A percentile compares a stretch with the other conserved stretches of the same genome.
Conservation (phyloP, 768 basidiomycete genomes). For the Amanita exitialis region DNA sequence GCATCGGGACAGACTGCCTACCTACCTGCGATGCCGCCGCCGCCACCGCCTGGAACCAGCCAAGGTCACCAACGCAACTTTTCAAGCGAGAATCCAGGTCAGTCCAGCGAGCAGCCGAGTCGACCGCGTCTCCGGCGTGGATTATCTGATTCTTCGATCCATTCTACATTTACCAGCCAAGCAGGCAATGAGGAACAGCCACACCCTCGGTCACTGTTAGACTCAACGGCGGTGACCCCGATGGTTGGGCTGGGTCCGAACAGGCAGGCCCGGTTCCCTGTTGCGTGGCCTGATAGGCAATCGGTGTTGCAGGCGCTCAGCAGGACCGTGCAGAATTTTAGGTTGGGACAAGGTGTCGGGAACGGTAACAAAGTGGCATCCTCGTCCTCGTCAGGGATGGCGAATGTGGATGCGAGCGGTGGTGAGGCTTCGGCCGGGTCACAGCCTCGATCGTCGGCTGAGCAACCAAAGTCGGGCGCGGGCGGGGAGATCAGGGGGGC, state of each 20-base stretch:
- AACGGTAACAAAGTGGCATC: background rate
- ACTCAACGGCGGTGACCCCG: background rate
- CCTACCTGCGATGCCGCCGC: background rate
- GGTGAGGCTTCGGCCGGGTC: no score
- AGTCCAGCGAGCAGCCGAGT: no score
- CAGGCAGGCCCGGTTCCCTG: conserved; percentile 9
- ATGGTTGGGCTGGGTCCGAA: background rate
- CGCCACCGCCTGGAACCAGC: background rate
- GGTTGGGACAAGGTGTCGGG: conserved; percentile 10
- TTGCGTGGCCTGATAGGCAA: conserved; percentile 27
- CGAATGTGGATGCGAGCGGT: background rate
- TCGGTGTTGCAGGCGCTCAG: conserved; percentile 47
- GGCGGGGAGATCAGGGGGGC: background rate
- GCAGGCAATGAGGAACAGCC: conserved; percentile 19
- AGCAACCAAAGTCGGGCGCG: background rate
- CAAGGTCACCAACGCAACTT: background rate
- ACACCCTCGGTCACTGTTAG: background rate
- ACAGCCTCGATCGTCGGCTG: background rate
- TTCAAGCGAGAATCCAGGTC: background rate
- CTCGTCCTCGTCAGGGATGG: background rate
- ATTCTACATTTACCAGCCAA: conserved; percentile 67
- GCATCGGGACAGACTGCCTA: conserved; percentile 37
- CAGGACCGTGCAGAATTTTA: conserved; percentile 42
- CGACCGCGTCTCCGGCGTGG: conserved; percentile 36
- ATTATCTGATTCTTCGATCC: conserved; percentile 88